Evolutionary conservation across 768 basidiomycete species (phyloP).

Genomic region (Melanogaster broomeanus): DNA sequence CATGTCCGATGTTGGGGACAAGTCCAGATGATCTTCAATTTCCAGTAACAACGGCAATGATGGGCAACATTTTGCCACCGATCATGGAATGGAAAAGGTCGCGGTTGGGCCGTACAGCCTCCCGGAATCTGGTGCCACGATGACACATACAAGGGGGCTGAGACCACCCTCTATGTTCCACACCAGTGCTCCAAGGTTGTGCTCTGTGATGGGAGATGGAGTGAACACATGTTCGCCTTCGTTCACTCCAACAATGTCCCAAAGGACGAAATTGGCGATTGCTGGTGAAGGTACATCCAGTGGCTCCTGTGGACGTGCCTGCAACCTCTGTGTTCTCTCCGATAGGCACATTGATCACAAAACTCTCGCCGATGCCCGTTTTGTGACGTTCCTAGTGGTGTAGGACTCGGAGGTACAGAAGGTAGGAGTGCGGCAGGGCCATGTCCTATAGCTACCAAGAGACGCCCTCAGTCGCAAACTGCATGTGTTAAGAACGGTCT

Average conservation of each 20-base stretch:
- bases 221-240: constrained; percentile 20
- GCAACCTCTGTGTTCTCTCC: constrained; percentile 15
- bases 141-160: constrained; percentile 34
- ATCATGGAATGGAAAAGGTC: constrained; percentile 31
- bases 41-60: constrained; percentile 34
- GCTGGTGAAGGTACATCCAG: constrained; percentile 18
- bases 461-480: too few species aligned
- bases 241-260: constrained; percentile 34
- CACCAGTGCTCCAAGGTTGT: constrained; percentile 18
- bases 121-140: constrained; percentile 33
- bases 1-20: too few species aligned
- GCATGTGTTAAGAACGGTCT: too few species aligned
- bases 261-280: constrained; percentile 4
- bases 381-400: constrained; percentile 13
- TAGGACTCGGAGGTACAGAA: too few species aligned
- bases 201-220: constrained; percentile 4
- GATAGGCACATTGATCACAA: constrained; percentile 29
- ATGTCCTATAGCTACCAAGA: too few species aligned
- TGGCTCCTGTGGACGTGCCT: constrained; percentile 6
- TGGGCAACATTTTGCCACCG: constrained; percentile 32
- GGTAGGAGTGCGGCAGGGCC: too few species aligned
- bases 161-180: constrained; percentile 28
- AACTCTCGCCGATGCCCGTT: constrained; percentile 22
- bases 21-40: constrained; percentile 18
- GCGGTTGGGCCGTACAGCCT: constrained; percentile 31